Base-by-base conservation (phyloP, 306 rosid genomes). In the Fragaria nilgerrensis region DNA sequence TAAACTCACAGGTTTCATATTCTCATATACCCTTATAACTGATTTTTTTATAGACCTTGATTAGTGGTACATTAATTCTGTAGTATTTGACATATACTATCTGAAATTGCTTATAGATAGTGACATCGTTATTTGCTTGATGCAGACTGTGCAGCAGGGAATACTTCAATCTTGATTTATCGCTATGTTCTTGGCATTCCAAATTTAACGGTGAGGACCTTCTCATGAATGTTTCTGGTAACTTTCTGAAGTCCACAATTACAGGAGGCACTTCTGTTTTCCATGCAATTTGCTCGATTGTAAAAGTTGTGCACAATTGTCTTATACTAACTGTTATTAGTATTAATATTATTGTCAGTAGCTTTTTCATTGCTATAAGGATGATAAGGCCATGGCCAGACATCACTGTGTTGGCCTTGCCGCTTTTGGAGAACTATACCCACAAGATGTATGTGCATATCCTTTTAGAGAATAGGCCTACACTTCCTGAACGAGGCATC, bases 191-290 rank as follows among this genome's bases (percentile, higher is more conserved):
- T 84, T 74, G 86, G 90, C 91, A 84, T 89, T 84, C 98, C 96
- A 84, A 86, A 90, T 77, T 82, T 92, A 85, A 82, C 25, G 89
- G 98, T 94, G 91, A 86, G 96, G 78, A 86, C 78, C 80, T 85
- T 83, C 83, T 82, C 81, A 76, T 75, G 81, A 83, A 76, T 88
- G 74, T 68, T 83, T 68, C 88, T 82, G 85, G 87, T 87, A 83
- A 79, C 75, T 76, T 84, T 78, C 81, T 71, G 71, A 48, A 77
- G 77, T 76, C 81, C 69, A 62, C 75, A 75, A 81, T 83, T 66
- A 48, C 36, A n/a, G 80, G 77, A 77, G 77, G 84, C 80, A 29
- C 44, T 69, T 39, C 78, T 85, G 83, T 82, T 74, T 81, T 68
- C 36, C 87, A 39, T 72, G 80, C 82, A 79, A 48, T 83, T 83